Evolutionary conservation across 2,329 filamentous ascomycete genomes (phyloP), one percentile per base, ranked within the genome.

Genomic region (Fusarium tricinctum): DNA sequence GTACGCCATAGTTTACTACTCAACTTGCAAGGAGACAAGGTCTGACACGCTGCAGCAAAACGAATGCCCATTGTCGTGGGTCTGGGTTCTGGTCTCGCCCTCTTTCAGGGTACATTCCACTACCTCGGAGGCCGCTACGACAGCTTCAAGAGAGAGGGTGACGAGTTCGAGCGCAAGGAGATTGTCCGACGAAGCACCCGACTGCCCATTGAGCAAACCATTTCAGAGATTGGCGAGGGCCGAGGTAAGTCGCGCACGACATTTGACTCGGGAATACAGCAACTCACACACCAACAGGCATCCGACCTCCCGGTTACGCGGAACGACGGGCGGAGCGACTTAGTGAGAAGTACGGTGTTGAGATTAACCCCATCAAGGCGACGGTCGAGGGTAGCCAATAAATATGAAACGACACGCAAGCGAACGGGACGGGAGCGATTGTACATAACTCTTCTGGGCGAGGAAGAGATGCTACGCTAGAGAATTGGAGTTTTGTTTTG

Each of bases 261-360:
- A 20, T 44, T 28, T 23, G 22, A 38, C 17, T 17, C 32, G 44
- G 44, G 10, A 5, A 22, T 23, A 8, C 43, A 53, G 54, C 70
- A 50, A 75, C 71, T 61, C 38, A 70, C 59, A 42, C 17, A 44
- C 43, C 30, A 53, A 9, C 72, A 97, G 94, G 92, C 56, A 93
- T 97, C 74, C 86, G 90, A 72, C 91, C 88, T 40, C 90, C 92
- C 17, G 93, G 93, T 51, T 97, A 96, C 77, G 91, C 92, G 73
- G 92, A 97, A 84, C 86, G 94, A 79, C 89, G 94, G 79, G 88
- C 89, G 71, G 85, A 94, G 82, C 87, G 92, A 73, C 86, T 97
- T 79, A 90, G 92, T 86, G 90, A 93, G 81, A 92, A 90, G 80
- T 97, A 97, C 76, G 93, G 94, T 61, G 88, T 97, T 75, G 93